Evolutionary conservation across 768 basidiomycete genomes (phyloP), one percentile per base, ranked within the genome.

Genomic region (Pisolithus sp.): DNA sequence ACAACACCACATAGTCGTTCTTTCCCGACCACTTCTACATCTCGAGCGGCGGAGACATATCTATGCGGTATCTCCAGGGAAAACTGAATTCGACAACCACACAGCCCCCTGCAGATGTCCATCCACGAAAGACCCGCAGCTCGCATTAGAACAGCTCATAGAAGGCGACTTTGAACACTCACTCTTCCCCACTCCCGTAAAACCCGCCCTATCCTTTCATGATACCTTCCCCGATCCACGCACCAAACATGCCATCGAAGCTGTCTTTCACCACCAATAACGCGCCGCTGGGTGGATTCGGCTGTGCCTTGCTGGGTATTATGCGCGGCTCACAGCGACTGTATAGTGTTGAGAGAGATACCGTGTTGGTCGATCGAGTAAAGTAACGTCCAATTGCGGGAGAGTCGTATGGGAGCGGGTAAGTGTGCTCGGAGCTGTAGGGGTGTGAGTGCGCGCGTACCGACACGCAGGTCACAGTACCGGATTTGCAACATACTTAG

Each of bases 141-240:
- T 30, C 10, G 30, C 30, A 8, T 30, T 8, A 30, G 30, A 8
- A 30, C 2, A 8, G 30, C 9, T 10, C 10, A 24, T 8, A n/a
- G 20, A 23, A 20, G 7, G 26, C 31, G 28, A 17, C 12, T n/a
- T n/a, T n/a, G 26, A 30, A 26, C 17, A 69, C 73, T 56, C 53
- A 85, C 89, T 89, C 89, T 59, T 94, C 93, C 7, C 94, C 94
- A 50, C 85, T 85, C 0, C 95, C 95, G 60, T 85, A 92, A 68
- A 93, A 95, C 4, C 78, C 76, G 6, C 81, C 80, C 49, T 77
- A 79, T 43, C 79, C 81, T 51, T 69, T 69, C 23, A 92, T 68
- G n/a, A 67, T 15, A 0, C 83, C 85, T 45, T 95, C 91, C 44
- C 83, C 85, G 48, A 92, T 68, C 80, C 84, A 98, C 2, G 73